Evolutionary conservation across 2,329 filamentous ascomycete species (phyloP), one percentile per base, ranked within the genome.

Genomic region (Ophiostoma sp.): DNA sequence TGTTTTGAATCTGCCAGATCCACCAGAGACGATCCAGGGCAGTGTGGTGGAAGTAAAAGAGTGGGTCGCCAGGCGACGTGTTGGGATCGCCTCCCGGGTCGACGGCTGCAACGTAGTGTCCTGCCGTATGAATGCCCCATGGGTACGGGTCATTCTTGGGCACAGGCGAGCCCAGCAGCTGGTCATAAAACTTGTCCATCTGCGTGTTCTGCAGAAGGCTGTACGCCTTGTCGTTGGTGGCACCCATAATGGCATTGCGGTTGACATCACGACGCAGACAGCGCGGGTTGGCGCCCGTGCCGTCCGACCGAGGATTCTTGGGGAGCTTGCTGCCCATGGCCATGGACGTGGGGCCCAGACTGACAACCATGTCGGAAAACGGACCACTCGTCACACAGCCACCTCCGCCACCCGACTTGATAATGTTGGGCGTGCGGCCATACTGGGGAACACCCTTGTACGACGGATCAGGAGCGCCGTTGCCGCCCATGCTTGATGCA

Each of bases 371-470:
- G 78, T 84, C 83, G 33, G 79, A 79, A 28, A 88, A 83, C 0
- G 87, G 87, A 0, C 87, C 87, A 2, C 79, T 79, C 2, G 79
- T 82, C 4, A 89, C 82, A 76, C 88, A 90, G 2, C 87, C 88
- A 33, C 88, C 88, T 15, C 88, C 88, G 3, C 82, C 83, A 12
- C 83, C 87, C 0, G 86, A 78, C 52, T 81, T 80, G 48, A 87
- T 81, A 22, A 81, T 79, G 75, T 85, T 81, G n/a, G 81, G 78
- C 8, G 80, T 81, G n/a, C 81, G 78, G 19, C 78, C 79, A 9
- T 72, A 74, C 73, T 82, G 80, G 4, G 76, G 69, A 50, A 79
- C 57, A 25, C 78, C 78, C 17, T 74, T 77, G 75, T 78, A 80
- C 3, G 45, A 55, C 22, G 76, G 75, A 9, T 79, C 77, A 0